These are phyloP conservation scores for Pythium brachiatum DNA, from an alignment of 352 stramenopile species.

Conservation along the genomic window DNA sequence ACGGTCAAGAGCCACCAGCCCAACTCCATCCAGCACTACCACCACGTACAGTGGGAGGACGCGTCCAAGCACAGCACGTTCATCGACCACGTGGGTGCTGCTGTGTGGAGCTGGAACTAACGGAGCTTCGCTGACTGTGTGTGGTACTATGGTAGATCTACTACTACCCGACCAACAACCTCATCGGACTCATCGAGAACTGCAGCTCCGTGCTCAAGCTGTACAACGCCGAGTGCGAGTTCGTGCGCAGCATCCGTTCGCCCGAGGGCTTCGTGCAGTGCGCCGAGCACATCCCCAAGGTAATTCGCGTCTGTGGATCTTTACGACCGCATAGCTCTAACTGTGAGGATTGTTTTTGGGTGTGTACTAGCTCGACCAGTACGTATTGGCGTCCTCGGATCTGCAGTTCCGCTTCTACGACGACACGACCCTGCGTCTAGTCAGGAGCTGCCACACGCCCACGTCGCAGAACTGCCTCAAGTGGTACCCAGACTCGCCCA, in stretches of 20 bases:
- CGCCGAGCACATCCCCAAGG: constrained; percentile 69
- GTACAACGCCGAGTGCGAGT: constrained; percentile 79
- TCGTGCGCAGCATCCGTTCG: constrained; percentile 55
- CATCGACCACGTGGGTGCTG: constrained; percentile 57
- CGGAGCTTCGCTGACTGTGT: constrained; percentile 1
- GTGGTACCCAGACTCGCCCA: constrained; percentile 68
- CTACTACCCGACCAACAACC: constrained; percentile 72
- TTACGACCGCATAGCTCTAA: neutral
- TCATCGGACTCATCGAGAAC: constrained; percentile 72
- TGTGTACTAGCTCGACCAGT: constrained; percentile 58
- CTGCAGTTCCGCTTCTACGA: constrained; percentile 85
- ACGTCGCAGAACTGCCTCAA: constrained; percentile 80
- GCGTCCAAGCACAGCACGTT: constrained; percentile 83
- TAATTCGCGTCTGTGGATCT: constrained; percentile 16
- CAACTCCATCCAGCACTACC: constrained; percentile 87
- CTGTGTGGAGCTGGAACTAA: no score
- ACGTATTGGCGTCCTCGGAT: constrained; percentile 75
- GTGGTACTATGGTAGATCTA: constrained; percentile 47
- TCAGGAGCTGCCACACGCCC: constrained; percentile 79
- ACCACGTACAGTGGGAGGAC: constrained; percentile 76
- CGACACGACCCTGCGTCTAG: constrained; percentile 60
- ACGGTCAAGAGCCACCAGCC: constrained; percentile 79
- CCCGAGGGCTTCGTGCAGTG: constrained; percentile 77
- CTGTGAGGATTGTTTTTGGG: neutral
- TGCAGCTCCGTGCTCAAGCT: constrained; percentile 75